Evolutionary conservation across 768 basidiomycete species (phyloP), one percentile per base, ranked within the genome.

Genomic region (Filobasidium wieringae): DNA sequence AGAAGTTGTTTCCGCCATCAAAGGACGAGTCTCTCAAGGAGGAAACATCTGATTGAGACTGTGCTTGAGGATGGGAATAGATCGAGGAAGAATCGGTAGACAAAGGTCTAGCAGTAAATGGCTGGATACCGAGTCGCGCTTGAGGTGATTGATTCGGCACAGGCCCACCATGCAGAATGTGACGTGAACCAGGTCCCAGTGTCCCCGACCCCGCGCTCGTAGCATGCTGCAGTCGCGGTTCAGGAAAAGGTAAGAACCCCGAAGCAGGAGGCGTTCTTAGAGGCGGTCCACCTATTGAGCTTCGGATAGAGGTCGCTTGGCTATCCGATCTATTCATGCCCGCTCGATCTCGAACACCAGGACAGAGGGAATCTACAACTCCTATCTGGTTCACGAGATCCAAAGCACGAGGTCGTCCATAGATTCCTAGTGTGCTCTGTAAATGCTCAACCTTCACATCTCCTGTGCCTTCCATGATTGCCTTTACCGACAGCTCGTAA

Each of bases 401-500:
- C 27, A 64, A 59, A 24, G 72, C 64, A 31, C 62, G 58, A 4
- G 49, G 31, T 49, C 66, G 41, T n/a, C 58, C 40, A 51, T 64
- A 70, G 1, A 65, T 60, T 12, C 72, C 70, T 4, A 69, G 64
- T 7, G 61, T 63, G 57, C 66, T 69, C 24, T 47, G 55, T 49
- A 73, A 63, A 15, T 67, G 65, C 19, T 59, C 57, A 11, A 67
- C 57, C 55, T 66, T 64, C 11, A 67, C 49, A 39, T 67, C 66
- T 14, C 60, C 64, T 5, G 82, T 82, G 4, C 80, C 80, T 36
- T 84, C 86, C 75, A 87, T 80, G 50, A 86, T 78, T 1, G 88
- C 88, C 71, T 83, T 87, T 54, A 90, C 83, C 32, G 78, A 78
- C 40, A 92, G 76, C 49, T 80, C 79, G 72, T 92, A 93, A 0